phyloP scores from a whole-genome alignment of 2,329 filamentous ascomycete genomes.

The Niveomyces coronatus region DNA sequence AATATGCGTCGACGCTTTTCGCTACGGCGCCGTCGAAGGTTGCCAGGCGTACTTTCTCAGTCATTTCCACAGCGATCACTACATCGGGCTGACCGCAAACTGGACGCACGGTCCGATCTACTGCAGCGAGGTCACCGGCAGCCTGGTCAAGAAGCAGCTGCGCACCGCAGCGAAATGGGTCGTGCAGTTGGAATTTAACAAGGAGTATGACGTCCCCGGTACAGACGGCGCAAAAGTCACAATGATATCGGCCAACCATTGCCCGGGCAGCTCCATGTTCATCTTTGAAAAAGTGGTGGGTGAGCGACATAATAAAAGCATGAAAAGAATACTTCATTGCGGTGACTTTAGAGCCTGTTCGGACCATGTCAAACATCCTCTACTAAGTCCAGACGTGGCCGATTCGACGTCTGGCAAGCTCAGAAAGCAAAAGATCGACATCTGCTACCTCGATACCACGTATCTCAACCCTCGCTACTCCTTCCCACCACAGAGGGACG shows the following conservation, averaged over 20 bases:
- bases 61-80: slow-evolving; percentile 97
- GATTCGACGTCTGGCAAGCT: slow-evolving; percentile 61
- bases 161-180: slow-evolving; percentile 80
- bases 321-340: slow-evolving; percentile 82
- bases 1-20: slow-evolving; percentile 92
- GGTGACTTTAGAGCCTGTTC: slow-evolving; percentile 91
- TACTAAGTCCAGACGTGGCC: slow-evolving; percentile 63
- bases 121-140: slow-evolving; percentile 86
- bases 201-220: slow-evolving; percentile 64
- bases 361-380: slow-evolving; percentile 70
- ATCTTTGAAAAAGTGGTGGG: slow-evolving; percentile 73
- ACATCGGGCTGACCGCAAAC: slow-evolving; percentile 75
- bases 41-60: slow-evolving; percentile 94
- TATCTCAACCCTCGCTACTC: slow-evolving; percentile 94
- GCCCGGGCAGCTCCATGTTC: slow-evolving; percentile 87
- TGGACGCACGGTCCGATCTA: slow-evolving; percentile 96
- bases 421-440: slow-evolving; percentile 79
- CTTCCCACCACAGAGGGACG: slow-evolving; percentile 80
- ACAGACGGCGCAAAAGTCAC: slow-evolving; percentile 79
- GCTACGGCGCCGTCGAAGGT: slow-evolving; percentile 85
- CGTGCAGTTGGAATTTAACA: slow-evolving; percentile 75
- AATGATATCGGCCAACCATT: slow-evolving; percentile 96
- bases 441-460: slow-evolving; percentile 95
- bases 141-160: slow-evolving; percentile 78
- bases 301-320: slow-evolving; percentile 45